Percentiles rank a stretch among this genome's conserved stretches.
These are phyloP conservation scores for Agaricus sinodeliciosus DNA, from an alignment of 768 basidiomycete genomes.

Conservation along the genomic window DNA sequence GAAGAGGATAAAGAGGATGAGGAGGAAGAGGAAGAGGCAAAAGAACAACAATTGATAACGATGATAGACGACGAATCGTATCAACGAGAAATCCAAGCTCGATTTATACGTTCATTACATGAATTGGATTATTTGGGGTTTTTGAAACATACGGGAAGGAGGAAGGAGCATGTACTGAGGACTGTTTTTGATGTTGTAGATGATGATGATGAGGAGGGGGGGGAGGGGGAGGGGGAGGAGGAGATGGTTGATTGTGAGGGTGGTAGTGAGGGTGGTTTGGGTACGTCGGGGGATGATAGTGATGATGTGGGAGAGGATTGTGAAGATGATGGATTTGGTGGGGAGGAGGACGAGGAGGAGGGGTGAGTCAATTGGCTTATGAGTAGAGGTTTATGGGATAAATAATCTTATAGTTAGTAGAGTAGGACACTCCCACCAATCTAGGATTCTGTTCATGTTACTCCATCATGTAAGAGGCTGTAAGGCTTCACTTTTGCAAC, in stretches of 20 bases:
- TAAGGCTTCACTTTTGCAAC: no score
- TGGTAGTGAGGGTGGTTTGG: neutral
- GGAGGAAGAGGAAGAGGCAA: no score
- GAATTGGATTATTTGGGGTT: conserved; percentile 79
- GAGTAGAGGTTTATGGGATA: no score
- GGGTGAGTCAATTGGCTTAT: no score
- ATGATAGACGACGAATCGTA: conserved; percentile 38
- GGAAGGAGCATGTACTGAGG: conserved; percentile 68
- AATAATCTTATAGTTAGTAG: no score
- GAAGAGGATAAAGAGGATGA: no score
- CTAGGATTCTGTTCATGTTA: no score
- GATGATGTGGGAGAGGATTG: no score
- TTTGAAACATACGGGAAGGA: conserved; percentile 72
- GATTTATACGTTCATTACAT: conserved; percentile 75
- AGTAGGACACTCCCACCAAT: no score
- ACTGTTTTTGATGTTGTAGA: conserved; percentile 51
- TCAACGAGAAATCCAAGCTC: conserved; percentile 63
- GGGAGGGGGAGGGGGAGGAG: neutral
- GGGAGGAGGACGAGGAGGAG: no score
- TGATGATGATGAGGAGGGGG: conserved; percentile 14
- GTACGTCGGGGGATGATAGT: neutral
- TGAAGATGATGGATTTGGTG: no score
- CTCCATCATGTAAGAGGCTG: no score
- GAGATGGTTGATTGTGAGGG: neutral
- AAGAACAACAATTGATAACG: conserved; percentile 17